Percentiles rank a stretch among this genome's conserved stretches.
Conservation (phyloP, 352 stramenopile species). For the Phytophthora quininea region DNA sequence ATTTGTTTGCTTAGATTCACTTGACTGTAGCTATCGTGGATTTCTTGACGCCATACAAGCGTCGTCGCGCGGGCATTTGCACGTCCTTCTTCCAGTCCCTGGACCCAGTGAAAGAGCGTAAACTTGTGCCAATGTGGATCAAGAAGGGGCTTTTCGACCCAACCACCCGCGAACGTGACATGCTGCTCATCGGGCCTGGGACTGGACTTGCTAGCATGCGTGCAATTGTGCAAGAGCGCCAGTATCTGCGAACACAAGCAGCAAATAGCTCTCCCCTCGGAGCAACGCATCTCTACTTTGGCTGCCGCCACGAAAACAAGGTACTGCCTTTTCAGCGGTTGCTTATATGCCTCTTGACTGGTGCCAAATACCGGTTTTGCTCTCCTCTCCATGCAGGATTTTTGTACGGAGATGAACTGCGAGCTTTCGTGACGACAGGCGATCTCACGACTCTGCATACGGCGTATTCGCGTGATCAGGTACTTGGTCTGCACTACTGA, state of each 20-base stretch:
- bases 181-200: slow-evolving; percentile 91
- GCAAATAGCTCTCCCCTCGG: slow-evolving; percentile 15
- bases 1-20: slow-evolving; percentile 51
- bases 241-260: slow-evolving; percentile 48
- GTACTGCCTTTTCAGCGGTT: slow-evolving; percentile 23
- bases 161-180: slow-evolving; percentile 42
- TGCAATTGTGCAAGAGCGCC: slow-evolving; percentile 86
- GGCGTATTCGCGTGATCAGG: slow-evolving; percentile 91
- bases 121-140: slow-evolving; percentile 80
- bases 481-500: slow-evolving; percentile 14
- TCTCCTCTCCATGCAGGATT: slow-evolving; percentile 60
- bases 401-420: slow-evolving; percentile 85
- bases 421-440: slow-evolving; percentile 45
- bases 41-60: slow-evolving; percentile 91
- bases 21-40: slow-evolving; percentile 90
- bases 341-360: neutral
- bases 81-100: slow-evolving; percentile 81
- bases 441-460: slow-evolving; percentile 79
- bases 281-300: slow-evolving; percentile 84
- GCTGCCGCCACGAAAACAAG: slow-evolving; percentile 85
- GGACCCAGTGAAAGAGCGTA: slow-evolving; percentile 40
- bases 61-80: slow-evolving; percentile 82
- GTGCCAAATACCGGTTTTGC: slow-evolving; percentile 5
- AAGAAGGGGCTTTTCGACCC: slow-evolving; percentile 86
- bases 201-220: slow-evolving; percentile 92